Base-by-base conservation (phyloP, 345 rosid genomes). In the Eucalyptus dawsonii region DNA sequence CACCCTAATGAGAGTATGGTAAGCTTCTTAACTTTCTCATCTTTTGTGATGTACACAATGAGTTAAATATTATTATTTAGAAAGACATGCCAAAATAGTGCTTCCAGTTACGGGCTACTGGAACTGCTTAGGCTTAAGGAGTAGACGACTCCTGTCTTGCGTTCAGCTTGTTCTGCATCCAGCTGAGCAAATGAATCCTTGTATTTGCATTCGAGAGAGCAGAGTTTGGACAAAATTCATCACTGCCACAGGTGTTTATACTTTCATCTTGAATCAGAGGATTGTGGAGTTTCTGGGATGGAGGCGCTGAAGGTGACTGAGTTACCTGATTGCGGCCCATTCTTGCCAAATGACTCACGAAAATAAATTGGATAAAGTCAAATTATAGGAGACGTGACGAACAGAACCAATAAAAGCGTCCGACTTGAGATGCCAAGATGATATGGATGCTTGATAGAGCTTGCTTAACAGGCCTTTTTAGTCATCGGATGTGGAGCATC, bases 141-240 rank as follows among this genome's bases (percentile, higher is more conserved):
- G 94, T 95, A 88, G 83, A 53, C 2, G 2, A 87, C 80, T 88
- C 95, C 25, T 93, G 97, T 90, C 93, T 95, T 29, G 94, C 95
- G 89, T 90, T 92, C 44, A 95, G 89, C 95, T 94, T 96, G 88
- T 88, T 95, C 76, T 95, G 98, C 97, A 96, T 93, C 99, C 99
- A 96, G 88, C 97, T 34, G 80, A 17, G 44, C 24, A 65, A 9
- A 69, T 34, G 44, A 69, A 19, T 69, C 21, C 13, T 69, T 69
- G 80, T 5, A 69, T 34, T 69, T 69, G 80, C 9, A 13, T 69
- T 21, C 0, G 80, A 65, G 37, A 65, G 72, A 65, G 31, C 37
- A 29, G 37, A 65, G 72, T 65, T 3, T n/a, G 34, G 0, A 29
- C 31, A 69, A 31, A 34, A 65, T 65, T 53, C 56, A 8, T 19